A percentile compares a stretch with the other conserved stretches of the same genome.
Conservation (phyloP, 805 yeast genomes). For the Cyberlindnera saturnus region DNA sequence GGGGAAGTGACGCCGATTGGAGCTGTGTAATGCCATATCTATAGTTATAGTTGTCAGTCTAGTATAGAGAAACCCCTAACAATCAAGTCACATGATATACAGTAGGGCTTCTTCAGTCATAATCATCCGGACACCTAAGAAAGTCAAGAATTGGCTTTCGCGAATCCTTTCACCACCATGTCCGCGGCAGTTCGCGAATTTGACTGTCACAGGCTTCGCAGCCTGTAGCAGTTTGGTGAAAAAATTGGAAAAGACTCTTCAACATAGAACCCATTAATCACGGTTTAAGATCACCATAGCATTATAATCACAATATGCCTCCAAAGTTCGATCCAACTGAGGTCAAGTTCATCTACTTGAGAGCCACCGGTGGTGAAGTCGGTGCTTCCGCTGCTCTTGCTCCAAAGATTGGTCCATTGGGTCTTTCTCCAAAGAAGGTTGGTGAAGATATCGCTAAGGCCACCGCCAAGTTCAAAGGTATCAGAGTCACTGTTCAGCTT, state of each 20-base stretch:
- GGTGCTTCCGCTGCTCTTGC: conserved; percentile 99
- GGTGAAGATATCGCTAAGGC: conserved; percentile 99
- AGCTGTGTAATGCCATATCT: conserved; percentile 4
- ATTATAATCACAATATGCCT: conserved; percentile 57
- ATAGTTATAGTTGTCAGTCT: too few relatives aligned
- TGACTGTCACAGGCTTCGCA: background rate
- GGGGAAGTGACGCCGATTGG: background rate
- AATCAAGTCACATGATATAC: background rate
- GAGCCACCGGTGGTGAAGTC: conserved; percentile 99
- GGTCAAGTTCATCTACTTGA: conserved; percentile 96
- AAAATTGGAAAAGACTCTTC: conserved; percentile 2
- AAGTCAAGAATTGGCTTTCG: too few relatives aligned
- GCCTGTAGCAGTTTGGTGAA: background rate
- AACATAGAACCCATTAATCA: background rate
- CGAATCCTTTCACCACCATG: background rate
- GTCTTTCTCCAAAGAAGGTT: conserved; percentile 99
- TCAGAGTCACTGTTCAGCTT: conserved; percentile 97
- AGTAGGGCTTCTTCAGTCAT: background rate
- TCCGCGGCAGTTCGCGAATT: background rate
- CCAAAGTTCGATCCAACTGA: conserved; percentile 98
- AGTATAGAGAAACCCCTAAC: background rate
- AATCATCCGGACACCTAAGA: too few relatives aligned
- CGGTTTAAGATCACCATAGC: background rate
- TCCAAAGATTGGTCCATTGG: conserved; percentile 99
- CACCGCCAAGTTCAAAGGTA: conserved; percentile 98